These are phyloP conservation scores for Centrapalus pauciflorus DNA, from an alignment of 129 eudicot species.

Conservation along the genomic window DNA sequence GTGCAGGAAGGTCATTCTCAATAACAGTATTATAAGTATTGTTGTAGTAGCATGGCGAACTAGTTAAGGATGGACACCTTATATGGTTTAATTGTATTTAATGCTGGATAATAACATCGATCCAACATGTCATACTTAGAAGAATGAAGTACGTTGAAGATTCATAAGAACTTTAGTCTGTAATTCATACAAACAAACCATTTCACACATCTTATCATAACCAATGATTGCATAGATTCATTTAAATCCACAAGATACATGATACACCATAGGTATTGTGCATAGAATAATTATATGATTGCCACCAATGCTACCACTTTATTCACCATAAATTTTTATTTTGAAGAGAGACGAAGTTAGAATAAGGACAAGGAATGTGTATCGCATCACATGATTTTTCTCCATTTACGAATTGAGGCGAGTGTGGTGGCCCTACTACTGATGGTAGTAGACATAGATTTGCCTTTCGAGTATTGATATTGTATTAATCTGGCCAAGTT, in stretches of 20 bases:
- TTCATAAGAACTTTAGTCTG: not conserved
- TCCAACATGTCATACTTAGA: not conserved
- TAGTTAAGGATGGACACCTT: not conserved
- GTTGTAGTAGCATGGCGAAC: not conserved
- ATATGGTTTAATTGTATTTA: not conserved
- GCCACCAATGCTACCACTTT: not conserved
- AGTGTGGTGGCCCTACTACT: conserved; percentile 5
- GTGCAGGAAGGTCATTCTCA: not conserved
- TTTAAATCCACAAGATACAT: not conserved
- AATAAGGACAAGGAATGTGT: not conserved
- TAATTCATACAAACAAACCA: not conserved
- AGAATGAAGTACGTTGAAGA: not conserved
- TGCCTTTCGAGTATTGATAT: not conserved
- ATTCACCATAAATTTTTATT: not conserved
- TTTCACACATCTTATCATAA: not conserved
- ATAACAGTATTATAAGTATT: not conserved
- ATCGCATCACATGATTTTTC: not conserved
- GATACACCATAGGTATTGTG: not conserved
- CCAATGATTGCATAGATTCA: not conserved
- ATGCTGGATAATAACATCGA: not conserved
- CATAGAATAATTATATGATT: not conserved
- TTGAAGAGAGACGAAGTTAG: not conserved
- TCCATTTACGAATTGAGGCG: not conserved
- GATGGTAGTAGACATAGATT: not conserved
- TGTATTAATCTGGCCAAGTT: too few species aligned